Base-by-base conservation (phyloP, 1,139 yeast species). In the Geotrichum carabidarum region DNA sequence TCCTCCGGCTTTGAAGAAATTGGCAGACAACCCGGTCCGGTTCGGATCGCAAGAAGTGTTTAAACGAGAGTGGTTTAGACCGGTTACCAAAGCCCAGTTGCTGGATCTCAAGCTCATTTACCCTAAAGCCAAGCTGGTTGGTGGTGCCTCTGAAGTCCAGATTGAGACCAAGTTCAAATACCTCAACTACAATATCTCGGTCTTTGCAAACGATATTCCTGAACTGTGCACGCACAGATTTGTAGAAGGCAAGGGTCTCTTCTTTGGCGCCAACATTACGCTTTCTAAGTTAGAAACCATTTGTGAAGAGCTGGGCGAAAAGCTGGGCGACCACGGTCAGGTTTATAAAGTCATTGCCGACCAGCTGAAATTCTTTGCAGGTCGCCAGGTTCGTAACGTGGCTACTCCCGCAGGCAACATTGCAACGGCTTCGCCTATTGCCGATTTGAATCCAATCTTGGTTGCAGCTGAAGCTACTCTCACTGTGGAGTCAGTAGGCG, bases 351-450 rank as follows among this genome's bases (percentile, higher is more conserved):
- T 73, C 15, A 71, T 75, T 40, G 65, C 70, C n/a, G 64, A 68
- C 32, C 79, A 75, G 59, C 65, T 75, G 51, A 74, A 74, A 60
- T 69, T 71, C 58, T 75, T 75, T 63, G 79, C 79, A 1, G 78
- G 79, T 1, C 67, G 78, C 31, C 79, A 76, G 58, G 74, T 75
- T 50, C 68, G 79, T 50, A 75, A 75, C 56, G 78, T 74, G 7
- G 79, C 78, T 12, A 75, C 78, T 6, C 75, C 78, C 0, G 78
- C 78, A 0, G 79, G 79, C 32, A 74, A 74, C 41, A 72, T 75
- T 47, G 78, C 76, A 12, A 75, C 79, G 2, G 79, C 79, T 0
- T 74, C 78, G n/a, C 79, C 79, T 31, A 75, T 75, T 56, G 73
- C 78, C 1, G 79, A 75, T 57, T 59, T 75, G 62, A 75, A 75